phyloP scores from a whole-genome alignment of 1,284 basidiomycete species.

The Coniophora puteana region DNA sequence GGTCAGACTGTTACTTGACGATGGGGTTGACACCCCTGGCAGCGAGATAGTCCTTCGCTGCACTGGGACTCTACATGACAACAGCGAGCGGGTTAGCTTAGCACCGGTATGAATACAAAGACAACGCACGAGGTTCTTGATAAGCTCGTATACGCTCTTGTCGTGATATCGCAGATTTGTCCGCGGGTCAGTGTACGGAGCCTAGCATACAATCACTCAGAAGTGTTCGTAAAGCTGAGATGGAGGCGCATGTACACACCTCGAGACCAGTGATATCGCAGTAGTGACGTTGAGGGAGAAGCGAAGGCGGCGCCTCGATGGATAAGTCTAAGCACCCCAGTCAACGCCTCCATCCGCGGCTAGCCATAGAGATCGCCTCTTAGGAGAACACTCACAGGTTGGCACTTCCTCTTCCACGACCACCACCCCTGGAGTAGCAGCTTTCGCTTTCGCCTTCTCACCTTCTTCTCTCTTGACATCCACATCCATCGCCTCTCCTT shows the following conservation, averaged over 20 bases:
- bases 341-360: background rate
- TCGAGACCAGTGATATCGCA: conserved; percentile 89
- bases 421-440: background rate
- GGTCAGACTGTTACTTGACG: conserved; percentile 42
- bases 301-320: conserved; percentile 83
- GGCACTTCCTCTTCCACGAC: conserved; percentile 54
- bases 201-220: conserved; percentile 36
- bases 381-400: conserved; percentile 61
- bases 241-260: conserved; percentile 34
- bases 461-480: conserved; percentile 23
- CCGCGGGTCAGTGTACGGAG: conserved; percentile 82
- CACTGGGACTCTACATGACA: conserved; percentile 35
- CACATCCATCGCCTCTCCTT: conserved; percentile 34
- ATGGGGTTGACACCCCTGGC: conserved; percentile 50
- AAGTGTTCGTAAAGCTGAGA: background rate
- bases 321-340: conserved; percentile 63
- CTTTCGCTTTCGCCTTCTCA: conserved; percentile 10
- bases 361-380: too few relatives aligned
- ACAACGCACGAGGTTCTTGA: conserved; percentile 68
- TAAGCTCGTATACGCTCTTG: conserved; percentile 81
- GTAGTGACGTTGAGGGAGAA: conserved; percentile 74
- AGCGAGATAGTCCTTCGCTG: conserved; percentile 46
- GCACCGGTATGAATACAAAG: background rate
- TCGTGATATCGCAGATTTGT: conserved; percentile 82
- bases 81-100: background rate